Evolutionary conservation across 768 basidiomycete species (phyloP), one percentile per base, ranked within the genome.

Genomic region (Dendrothele bispora): DNA sequence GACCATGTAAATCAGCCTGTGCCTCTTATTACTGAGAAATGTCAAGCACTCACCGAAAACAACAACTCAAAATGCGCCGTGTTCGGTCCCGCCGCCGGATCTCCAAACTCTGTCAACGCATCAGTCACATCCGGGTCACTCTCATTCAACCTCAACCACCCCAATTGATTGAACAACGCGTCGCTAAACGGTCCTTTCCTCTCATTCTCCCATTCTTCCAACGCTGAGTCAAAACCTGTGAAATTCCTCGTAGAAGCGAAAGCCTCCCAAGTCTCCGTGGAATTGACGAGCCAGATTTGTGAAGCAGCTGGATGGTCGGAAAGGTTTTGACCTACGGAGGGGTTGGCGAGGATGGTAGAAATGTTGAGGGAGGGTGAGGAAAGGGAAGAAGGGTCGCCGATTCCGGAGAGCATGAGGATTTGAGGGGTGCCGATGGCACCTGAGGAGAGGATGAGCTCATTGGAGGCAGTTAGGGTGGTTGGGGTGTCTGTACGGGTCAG

Each of bases 21-120:
- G n/a, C n/a, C n/a, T n/a, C n/a, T n/a, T n/a, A n/a, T n/a, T n/a
- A n/a, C n/a, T n/a, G n/a, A n/a, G n/a, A n/a, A n/a, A n/a, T n/a
- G n/a, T 25, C 20, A 17, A 45, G 3, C 24, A 52, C 61, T 18
- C 45, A 67, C 66, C 14, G 51, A 48, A 47, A 63, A 56, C 5
- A 61, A 27, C 3, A 66, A 43, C 44, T 71, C 68, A 26, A 55
- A 61, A 52, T 71, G 68, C 1, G 64, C 54, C 1, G 59, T 58
- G 29, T 58, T 51, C 1, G 54, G 54, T 3, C 70, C 67, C 3
- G 68, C 54, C 1, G 67, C 44, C 2, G 66, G 63, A 49, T 71
- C 68, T 3, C 46, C 14, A 27, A 60, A 55, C 18, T 48, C 10
- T 22, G 52, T 24, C n/a, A 54, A 52, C 11, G 55, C 32, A 15